A percentile compares a stretch with the other conserved stretches of the same genome.
phyloP scores from a whole-genome alignment of 2,329 filamentous ascomycete species.

The Fusarium nisikadoi region DNA sequence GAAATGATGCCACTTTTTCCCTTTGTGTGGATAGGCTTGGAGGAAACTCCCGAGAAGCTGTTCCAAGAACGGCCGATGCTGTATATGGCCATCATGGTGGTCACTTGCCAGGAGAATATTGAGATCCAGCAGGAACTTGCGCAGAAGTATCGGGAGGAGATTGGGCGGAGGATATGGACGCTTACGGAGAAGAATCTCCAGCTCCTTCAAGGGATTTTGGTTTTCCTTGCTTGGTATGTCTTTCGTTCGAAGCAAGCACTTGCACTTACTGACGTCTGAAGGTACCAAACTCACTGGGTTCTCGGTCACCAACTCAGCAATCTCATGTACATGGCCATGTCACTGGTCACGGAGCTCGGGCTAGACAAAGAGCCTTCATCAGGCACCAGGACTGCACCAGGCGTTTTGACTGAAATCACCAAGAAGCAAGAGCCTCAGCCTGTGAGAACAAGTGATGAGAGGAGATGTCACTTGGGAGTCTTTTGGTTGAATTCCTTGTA shows the following conservation, averaged over 20 bases:
- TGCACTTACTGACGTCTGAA: not conserved
- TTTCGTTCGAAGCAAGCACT: accelerated
- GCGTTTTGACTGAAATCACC: not conserved
- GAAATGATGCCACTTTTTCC: constrained; percentile 22
- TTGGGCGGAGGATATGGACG: constrained; percentile 10
- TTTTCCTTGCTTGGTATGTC: constrained; percentile 17
- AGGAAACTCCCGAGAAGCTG: not conserved
- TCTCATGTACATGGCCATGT: constrained; percentile 21
- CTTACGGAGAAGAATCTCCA: constrained; percentile 8
- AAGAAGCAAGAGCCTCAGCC: not conserved
- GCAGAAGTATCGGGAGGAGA: constrained; percentile 8
- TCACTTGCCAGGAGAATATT: constrained; percentile 6
- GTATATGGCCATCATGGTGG: constrained; percentile 23
- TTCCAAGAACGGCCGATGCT: constrained; percentile 1
- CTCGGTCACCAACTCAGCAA: constrained; percentile 10
- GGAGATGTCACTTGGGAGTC: constrained; percentile 11
- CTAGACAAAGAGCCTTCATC: not conserved
- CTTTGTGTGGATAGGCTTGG: not conserved
- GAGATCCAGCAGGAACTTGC: constrained; percentile 8
- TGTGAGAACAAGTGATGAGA: not conserved
- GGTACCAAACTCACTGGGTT: constrained; percentile 14
- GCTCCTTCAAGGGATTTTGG: not conserved
- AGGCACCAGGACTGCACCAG: not conserved
- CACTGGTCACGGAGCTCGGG: constrained; percentile 3
- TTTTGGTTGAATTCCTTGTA: constrained; percentile 22